A percentile compares a stretch with the other conserved stretches of the same genome.
Conservation (phyloP, 495 filamentous ascomycete species). For the Penicilliopsis zonata region DNA sequence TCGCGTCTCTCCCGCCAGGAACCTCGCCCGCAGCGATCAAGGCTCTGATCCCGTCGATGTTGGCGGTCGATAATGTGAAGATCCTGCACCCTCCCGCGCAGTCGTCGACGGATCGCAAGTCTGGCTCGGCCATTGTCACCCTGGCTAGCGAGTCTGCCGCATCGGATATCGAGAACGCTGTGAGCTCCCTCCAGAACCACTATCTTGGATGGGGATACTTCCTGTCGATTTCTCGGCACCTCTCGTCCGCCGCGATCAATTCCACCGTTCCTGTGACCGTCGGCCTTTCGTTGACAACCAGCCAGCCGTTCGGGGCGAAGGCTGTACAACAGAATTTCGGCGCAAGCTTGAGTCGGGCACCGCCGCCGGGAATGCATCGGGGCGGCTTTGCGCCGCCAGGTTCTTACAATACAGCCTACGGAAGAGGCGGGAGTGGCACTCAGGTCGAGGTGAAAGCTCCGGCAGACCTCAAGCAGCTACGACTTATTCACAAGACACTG, state of each 20-base stretch:
- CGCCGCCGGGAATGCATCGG: slow-evolving; percentile 49
- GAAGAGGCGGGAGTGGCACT: slow-evolving; percentile 32
- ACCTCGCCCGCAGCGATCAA: slow-evolving; percentile 67
- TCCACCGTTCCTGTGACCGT: slow-evolving; percentile 38
- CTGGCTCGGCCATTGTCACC: slow-evolving; percentile 72
- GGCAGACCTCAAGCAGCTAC: slow-evolving; percentile 64
- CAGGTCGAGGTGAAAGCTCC: slow-evolving; percentile 70
- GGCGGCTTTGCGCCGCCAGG: slow-evolving; percentile 72
- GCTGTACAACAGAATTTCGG: slow-evolving; percentile 37
- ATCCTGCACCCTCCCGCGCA: slow-evolving; percentile 53
- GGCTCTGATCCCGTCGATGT: slow-evolving; percentile 49
- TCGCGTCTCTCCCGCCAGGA: slow-evolving; percentile 48
- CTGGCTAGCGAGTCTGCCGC: slow-evolving; percentile 74
- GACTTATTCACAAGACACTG: slow-evolving; percentile 78
- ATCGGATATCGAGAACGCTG: slow-evolving; percentile 71
- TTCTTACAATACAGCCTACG: slow-evolving; percentile 42
- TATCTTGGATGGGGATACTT: slow-evolving; percentile 86
- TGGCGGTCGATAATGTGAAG: slow-evolving; percentile 68
- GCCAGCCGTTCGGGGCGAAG: slow-evolving; percentile 79
- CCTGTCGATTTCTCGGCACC: slow-evolving; percentile 65
- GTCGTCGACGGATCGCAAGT: slow-evolving; percentile 55
- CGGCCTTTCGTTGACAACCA: slow-evolving; percentile 36
- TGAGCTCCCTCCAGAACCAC: slow-evolving; percentile 67
- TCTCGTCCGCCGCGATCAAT: slow-evolving; percentile 68
- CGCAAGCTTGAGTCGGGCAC: slow-evolving; percentile 37